These are phyloP conservation scores for Diaporthe sp. DNA, from an alignment of 2,329 filamentous ascomycete genomes.

Conservation along the genomic window DNA sequence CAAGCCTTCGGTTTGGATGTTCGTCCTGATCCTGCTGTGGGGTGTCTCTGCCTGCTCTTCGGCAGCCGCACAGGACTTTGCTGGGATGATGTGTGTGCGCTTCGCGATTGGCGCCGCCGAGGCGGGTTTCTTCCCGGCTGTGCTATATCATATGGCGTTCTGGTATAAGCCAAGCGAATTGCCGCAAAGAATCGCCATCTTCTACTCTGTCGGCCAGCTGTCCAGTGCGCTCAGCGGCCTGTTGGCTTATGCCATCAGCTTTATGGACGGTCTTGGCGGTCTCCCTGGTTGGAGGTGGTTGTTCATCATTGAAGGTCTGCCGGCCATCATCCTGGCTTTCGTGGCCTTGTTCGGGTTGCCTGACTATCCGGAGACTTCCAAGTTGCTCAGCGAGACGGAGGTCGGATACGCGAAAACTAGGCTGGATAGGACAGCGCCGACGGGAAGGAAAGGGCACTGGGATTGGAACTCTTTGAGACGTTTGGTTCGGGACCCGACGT, in stretches of 20 bases:
- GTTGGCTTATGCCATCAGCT: slow-evolving; percentile 11
- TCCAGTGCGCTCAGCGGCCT: slow-evolving; percentile 15
- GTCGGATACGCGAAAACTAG: neutral
- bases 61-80: slow-evolving; percentile 13
- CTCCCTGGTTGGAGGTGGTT: slow-evolving; percentile 2
- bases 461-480: neutral
- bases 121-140: slow-evolving; percentile 15
- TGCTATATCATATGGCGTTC: slow-evolving; percentile 11
- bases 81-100: slow-evolving; percentile 20
- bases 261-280: neutral
- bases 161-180: neutral
- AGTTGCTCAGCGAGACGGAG: slow-evolving; percentile 8
- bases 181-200: neutral
- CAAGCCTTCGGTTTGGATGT: slow-evolving; percentile 25
- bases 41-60: slow-evolving; percentile 4
- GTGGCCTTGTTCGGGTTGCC: slow-evolving; percentile 1
- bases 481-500: neutral
- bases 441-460: neutral
- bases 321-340: neutral
- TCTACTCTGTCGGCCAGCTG: slow-evolving; percentile 15
- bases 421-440: slow-evolving; percentile 5
- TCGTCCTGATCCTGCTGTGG: slow-evolving; percentile 19
- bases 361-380: slow-evolving; percentile 8
- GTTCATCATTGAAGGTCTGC: neutral
- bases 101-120: slow-evolving; percentile 7